A percentile compares a stretch with the other conserved stretches of the same genome.
Conservation (phyloP, 2,329 filamentous ascomycete species). For the Pseudogymnoascus sp. region DNA sequence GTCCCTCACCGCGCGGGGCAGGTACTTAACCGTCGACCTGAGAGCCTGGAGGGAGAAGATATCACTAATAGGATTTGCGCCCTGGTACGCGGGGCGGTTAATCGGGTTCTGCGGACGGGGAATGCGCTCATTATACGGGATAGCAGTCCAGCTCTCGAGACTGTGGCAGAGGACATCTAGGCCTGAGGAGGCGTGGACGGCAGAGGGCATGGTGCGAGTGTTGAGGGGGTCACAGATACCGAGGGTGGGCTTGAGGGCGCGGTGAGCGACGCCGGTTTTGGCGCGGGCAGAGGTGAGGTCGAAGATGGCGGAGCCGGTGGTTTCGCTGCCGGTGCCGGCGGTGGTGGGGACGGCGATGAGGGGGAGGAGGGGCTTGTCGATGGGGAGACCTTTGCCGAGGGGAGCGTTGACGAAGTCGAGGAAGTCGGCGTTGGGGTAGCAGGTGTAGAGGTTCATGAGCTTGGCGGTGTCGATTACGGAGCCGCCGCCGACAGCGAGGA, state of each 20-base stretch:
- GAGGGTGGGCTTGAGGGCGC: conserved; percentile 89
- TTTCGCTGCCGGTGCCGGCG: conserved; percentile 83
- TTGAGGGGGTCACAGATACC: conserved; percentile 83
- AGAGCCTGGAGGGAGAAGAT: conserved; percentile 90
- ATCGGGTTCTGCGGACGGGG: conserved; percentile 86
- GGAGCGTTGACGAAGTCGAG: conserved; percentile 97
- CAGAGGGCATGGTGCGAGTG: conserved; percentile 89
- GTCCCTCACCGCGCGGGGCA: conserved; percentile 77
- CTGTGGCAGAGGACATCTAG: conserved; percentile 93
- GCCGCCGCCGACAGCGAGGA: conserved; percentile 85
- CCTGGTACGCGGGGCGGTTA: conserved; percentile 86
- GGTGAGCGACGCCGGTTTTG: conserved; percentile 93
- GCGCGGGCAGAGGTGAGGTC: conserved; percentile 82
- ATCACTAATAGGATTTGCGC: conserved; percentile 94
- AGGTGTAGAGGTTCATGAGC: conserved; percentile 93
- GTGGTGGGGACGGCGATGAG: conserved; percentile 80
- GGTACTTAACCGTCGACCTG: conserved; percentile 77
- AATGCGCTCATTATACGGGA: conserved; percentile 79
- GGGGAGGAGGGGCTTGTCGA: conserved; percentile 62
- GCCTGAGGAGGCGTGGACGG: conserved; percentile 85
- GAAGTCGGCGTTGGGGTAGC: conserved; percentile 86
- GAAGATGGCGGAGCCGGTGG: conserved; percentile 96
- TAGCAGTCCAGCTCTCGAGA: conserved; percentile 95
- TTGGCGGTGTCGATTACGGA: conserved; percentile 98
- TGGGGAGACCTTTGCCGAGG: conserved; percentile 72